phyloP scores from a whole-genome alignment of 2,329 filamentous ascomycete genomes.

The Xylaria sp. region DNA sequence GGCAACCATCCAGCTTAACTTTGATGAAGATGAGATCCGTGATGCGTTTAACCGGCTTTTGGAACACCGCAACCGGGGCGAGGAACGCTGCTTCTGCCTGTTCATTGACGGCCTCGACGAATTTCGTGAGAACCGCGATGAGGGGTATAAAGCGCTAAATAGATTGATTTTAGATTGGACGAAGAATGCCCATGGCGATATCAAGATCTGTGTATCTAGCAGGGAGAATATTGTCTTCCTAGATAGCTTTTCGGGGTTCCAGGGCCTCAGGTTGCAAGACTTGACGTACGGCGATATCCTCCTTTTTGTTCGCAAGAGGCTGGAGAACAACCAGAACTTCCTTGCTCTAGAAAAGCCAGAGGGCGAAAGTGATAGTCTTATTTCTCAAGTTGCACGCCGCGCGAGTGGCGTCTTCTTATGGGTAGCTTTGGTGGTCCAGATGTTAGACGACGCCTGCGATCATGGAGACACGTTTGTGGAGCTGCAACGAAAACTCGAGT shows the following conservation, averaged over 20 bases:
- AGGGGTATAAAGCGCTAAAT: background rate
- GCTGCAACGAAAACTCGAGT: background rate
- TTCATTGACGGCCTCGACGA: conserved; percentile 23
- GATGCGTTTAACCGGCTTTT: background rate
- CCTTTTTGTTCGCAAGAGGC: background rate
- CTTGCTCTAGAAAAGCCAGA: background rate
- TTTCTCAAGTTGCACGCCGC: background rate
- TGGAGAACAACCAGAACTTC: background rate
- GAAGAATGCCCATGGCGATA: background rate
- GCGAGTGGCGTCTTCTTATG: conserved; percentile 2
- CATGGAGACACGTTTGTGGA: background rate
- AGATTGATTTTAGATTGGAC: background rate
- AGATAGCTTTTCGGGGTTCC: background rate
- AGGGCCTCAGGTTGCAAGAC: conserved; percentile 9
- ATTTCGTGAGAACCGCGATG: background rate
- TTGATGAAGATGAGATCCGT: background rate
- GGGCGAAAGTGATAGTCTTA: background rate
- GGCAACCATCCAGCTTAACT: background rate
- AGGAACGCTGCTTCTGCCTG: background rate
- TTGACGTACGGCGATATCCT: conserved; percentile 7
- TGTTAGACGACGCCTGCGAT: background rate
- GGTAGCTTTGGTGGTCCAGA: background rate
- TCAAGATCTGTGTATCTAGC: conserved; percentile 11
- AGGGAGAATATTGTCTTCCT: background rate
- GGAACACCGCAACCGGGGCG: background rate